phyloP scores from a whole-genome alignment of 2,329 filamentous ascomycete genomes.

The Diplodia seriata region DNA sequence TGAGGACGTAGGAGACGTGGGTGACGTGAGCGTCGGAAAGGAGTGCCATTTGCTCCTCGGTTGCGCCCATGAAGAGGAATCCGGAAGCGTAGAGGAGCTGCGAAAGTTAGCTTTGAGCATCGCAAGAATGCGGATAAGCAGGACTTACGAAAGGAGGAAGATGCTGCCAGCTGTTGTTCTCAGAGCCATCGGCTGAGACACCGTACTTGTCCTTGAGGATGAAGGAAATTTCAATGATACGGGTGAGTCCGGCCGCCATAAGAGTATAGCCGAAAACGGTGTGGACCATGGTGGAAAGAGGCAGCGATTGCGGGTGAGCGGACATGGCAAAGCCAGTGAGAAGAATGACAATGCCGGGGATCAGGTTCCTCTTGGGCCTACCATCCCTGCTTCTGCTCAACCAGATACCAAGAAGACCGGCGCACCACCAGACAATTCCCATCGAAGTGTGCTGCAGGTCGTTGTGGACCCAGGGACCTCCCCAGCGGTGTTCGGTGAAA shows the following conservation, averaged over 20 bases:
- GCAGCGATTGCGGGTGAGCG: slow-evolving; percentile 82
- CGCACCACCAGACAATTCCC: slow-evolving; percentile 99
- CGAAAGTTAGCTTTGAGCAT: slow-evolving; percentile 36
- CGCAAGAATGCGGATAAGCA: too few species aligned
- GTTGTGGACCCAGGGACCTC: slow-evolving; percentile 84
- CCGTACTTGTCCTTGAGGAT: slow-evolving; percentile 76
- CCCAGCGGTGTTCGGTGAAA: slow-evolving; percentile 97
- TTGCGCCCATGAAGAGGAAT: slow-evolving; percentile 97
- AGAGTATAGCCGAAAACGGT: slow-evolving; percentile 91
- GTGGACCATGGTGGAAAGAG: slow-evolving; percentile 87
- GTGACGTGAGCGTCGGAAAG: slow-evolving; percentile 77
- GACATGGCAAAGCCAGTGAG: slow-evolving; percentile 97
- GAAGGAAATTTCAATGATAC: slow-evolving; percentile 92
- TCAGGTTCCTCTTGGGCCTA: slow-evolving; percentile 86
- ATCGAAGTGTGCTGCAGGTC: slow-evolving; percentile 99
- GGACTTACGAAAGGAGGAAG: slow-evolving; percentile 71
- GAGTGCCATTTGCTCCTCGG: slow-evolving; percentile 91
- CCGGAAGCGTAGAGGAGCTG: slow-evolving; percentile 90
- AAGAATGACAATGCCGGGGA: slow-evolving; percentile 88
- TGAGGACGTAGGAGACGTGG: slow-evolving; percentile 89
- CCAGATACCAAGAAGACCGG: slow-evolving; percentile 91
- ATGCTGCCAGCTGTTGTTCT: slow-evolving; percentile 76
- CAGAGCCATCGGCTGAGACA: slow-evolving; percentile 69
- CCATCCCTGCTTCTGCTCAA: slow-evolving; percentile 84
- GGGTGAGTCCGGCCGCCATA: slow-evolving; percentile 83